A percentile compares a stretch with the other conserved stretches of the same genome.
phyloP scores from a whole-genome alignment of 1,139 yeast genomes.

The Wickerhamiella infanticola region DNA sequence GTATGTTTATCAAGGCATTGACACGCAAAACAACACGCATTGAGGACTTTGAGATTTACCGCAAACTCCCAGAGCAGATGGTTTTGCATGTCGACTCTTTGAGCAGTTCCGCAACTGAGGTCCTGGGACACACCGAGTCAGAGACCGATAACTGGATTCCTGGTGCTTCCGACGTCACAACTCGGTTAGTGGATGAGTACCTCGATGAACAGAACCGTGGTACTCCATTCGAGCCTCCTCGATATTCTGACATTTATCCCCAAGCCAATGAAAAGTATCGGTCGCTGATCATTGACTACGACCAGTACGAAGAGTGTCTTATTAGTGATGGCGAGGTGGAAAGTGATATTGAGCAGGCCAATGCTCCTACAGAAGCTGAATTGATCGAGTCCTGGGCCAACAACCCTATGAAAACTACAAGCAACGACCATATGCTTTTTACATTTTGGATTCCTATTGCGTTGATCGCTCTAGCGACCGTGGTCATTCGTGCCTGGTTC shows the following conservation, averaged over 20 bases:
- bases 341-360: background rate
- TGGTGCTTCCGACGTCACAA: background rate
- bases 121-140: background rate
- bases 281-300: conserved; percentile 6
- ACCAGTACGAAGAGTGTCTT: conserved; percentile 7
- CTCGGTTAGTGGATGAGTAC: background rate
- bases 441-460: conserved; percentile 54
- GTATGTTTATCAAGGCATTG: background rate
- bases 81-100: background rate
- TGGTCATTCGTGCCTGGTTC: background rate
- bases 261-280: conserved; percentile 15
- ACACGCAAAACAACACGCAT: background rate
- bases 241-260: conserved; percentile 76
- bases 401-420: conserved; percentile 37
- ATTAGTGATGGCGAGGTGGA: conserved; percentile 8
- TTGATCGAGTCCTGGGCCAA: conserved; percentile 18
- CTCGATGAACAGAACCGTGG: background rate
- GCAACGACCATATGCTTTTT: conserved; percentile 70
- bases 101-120: background rate
- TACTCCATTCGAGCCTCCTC: conserved; percentile 30
- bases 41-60: background rate
- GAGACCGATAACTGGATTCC: background rate
- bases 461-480: conserved; percentile 11
- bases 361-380: conserved; percentile 14
- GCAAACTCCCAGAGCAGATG: background rate